Conservation (phyloP, 2,329 filamentous ascomycete genomes). For the Trichoderma hamatum region DNA sequence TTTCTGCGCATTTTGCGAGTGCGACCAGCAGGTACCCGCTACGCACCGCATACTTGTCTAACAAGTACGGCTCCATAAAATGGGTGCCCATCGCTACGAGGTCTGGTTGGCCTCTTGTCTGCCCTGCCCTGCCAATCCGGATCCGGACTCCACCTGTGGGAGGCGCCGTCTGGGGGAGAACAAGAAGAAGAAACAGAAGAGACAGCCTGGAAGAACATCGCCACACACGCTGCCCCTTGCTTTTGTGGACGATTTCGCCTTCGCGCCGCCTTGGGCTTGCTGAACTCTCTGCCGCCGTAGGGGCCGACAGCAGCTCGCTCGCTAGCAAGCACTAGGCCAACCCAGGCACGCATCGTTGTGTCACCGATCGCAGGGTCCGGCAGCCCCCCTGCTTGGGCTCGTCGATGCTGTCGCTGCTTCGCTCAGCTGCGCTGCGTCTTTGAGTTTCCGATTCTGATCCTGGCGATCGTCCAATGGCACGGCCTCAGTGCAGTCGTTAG, state of each 20-base stretch:
- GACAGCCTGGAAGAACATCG: conserved; percentile 36
- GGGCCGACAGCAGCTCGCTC: background rate
- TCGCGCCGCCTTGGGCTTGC: background rate
- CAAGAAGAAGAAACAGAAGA: conserved; percentile 32
- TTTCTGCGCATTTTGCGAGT: background rate
- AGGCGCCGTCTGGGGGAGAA: conserved; percentile 33
- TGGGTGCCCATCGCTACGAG: conserved; percentile 11
- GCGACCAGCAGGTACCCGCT: background rate
- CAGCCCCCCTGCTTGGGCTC: conserved; percentile 4
- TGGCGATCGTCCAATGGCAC: conserved; percentile 24
- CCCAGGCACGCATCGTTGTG: conserved; percentile 24
- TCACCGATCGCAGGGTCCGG: conserved; percentile 23
- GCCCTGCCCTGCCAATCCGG: conserved; percentile 33
- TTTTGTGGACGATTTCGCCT: conserved; percentile 20
- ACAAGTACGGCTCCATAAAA: background rate
- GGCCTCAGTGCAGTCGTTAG: background rate
- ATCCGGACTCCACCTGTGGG: conserved; percentile 42
- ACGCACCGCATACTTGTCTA: background rate
- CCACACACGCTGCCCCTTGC: conserved; percentile 32
- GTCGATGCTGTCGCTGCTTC: conserved; percentile 9
- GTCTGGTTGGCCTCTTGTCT: conserved; percentile 19
- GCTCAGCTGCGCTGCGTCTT: conserved; percentile 16
- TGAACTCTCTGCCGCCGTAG: background rate
- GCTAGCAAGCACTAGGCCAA: conserved; percentile 10
- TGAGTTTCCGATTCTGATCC: conserved; percentile 23